Conservation (phyloP, 2,329 filamentous ascomycete genomes). For the Pestalotiopsis sp. region DNA sequence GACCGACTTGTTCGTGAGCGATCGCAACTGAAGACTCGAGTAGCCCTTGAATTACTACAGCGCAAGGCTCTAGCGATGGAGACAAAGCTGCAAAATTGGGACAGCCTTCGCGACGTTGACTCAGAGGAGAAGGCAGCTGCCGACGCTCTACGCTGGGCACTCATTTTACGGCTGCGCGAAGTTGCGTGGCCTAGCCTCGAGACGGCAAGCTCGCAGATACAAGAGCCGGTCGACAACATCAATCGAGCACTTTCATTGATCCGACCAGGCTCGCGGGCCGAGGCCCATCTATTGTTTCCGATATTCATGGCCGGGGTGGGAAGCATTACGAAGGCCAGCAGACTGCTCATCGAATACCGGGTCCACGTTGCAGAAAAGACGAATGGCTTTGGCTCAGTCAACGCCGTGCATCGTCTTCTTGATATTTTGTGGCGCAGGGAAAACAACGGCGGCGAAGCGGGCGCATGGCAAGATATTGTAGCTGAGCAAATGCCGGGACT, state of each 20-base stretch:
- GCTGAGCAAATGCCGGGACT: background rate
- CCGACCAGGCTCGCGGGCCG: background rate
- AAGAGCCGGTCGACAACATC: background rate
- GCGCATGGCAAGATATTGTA: background rate
- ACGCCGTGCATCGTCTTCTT: background rate
- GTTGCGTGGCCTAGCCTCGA: background rate
- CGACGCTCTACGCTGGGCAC: background rate
- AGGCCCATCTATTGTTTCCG: background rate
- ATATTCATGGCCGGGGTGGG: slow-evolving; percentile 2
- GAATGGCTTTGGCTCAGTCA: background rate
- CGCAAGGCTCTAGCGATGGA: background rate
- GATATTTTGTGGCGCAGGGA: background rate
- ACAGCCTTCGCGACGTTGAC: background rate
- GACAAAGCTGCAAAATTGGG: background rate
- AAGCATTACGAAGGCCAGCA: background rate
- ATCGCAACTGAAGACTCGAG: background rate
- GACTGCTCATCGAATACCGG: background rate
- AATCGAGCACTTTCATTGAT: background rate
- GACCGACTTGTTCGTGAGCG: background rate
- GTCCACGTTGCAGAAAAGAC: background rate
- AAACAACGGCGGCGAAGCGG: background rate
- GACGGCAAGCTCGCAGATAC: background rate
- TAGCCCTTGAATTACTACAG: background rate
- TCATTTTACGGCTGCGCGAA: background rate
- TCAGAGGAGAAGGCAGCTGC: background rate